Base-by-base conservation (phyloP, 139 green algal genomes). In the Deuterostichococcus epilithicus region DNA sequence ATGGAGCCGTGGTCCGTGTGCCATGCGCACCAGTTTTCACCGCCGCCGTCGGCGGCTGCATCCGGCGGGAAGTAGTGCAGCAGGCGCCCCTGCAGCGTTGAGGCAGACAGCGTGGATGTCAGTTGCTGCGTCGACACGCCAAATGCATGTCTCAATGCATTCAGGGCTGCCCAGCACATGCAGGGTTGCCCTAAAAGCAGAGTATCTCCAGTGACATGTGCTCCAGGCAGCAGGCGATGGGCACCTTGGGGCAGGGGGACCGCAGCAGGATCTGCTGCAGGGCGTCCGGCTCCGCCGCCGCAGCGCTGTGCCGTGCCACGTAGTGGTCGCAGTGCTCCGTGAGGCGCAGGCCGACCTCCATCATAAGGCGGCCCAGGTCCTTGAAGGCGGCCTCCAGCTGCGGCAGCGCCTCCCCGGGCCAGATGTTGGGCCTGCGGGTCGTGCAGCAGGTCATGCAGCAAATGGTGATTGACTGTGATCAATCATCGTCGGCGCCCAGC, bases 1-100 rank as follows among this genome's bases (percentile, higher is more conserved):
- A 96, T 74, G 5, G 82, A 83, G 33, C 91, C 89, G 65, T 94
- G 88, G 75, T 96, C 91, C 22, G 63, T 81, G 72, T 96, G 91
- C 88, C 88, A 93, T 18, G 87, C 91, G 77, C 91, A 96, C 91
- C 91, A 96, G n/a, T 45, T 78, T 32, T 59, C 75, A 38, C 58
- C 35, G 39, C 26, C 45, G 22, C 38, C n/a, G 39, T 37, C 30
- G 23, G 23, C 78, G 1, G 34, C 47, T 33, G 34, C 28, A 35
- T 39, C 20, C 18, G 72, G 68, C 4, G 88, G 80, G 71, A 90
- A 92, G 78, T 95, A 95, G 84, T 93, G 89, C 70, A 95, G 81
- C 66, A 95, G 74, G 2, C 91, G 83, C 1, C 83, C 91, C 84
- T 91, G 68, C 44, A 69, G 4, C 37, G 63, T 33, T 25, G 28